These are phyloP conservation scores for Pythium apleroticum DNA, from an alignment of 352 stramenopile species.

Conservation along the genomic window DNA sequence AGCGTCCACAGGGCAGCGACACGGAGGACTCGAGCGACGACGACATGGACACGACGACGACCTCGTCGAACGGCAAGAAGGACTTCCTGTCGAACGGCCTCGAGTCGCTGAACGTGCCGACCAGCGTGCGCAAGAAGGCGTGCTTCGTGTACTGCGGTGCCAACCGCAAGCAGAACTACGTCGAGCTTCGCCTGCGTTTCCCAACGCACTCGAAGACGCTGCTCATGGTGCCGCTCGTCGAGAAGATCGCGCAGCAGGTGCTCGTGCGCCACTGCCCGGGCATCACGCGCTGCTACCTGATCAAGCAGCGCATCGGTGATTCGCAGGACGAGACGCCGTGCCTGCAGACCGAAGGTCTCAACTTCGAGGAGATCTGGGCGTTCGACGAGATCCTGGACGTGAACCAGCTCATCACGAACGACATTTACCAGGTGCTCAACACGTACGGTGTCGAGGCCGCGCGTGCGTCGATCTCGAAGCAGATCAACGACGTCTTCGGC, in stretches of 20 bases:
- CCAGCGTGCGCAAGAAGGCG: conserved; percentile 81
- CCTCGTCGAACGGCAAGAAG: conserved; percentile 29
- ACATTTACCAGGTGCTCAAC: conserved; percentile 96
- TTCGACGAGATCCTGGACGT: conserved; percentile 93
- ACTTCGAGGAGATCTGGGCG: conserved; percentile 98
- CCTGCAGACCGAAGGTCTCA: conserved; percentile 95
- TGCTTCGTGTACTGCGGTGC: conserved; percentile 84
- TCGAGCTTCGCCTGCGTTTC: conserved; percentile 86
- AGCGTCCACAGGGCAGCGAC: conserved; percentile 27
- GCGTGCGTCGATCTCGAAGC: conserved; percentile 96
- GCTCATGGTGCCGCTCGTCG: conserved; percentile 88
- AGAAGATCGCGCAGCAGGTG: conserved; percentile 84
- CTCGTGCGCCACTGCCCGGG: conserved; percentile 85
- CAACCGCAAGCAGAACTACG: conserved; percentile 79
- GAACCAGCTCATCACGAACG: conserved; percentile 96
- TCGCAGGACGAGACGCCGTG: conserved; percentile 81
- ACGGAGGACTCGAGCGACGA: conserved; percentile 46
- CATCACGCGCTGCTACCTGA: conserved; percentile 89
- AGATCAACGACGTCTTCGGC: conserved; percentile 99
- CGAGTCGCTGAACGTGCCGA: conserved; percentile 70
- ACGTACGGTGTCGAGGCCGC: conserved; percentile 99
- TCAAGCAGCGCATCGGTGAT: conserved; percentile 84
- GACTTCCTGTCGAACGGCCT: conserved; percentile 53
- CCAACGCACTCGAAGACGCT: conserved; percentile 88
- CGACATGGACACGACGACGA: conserved; percentile 24